phyloP scores from a whole-genome alignment of 192 early-diverging fungal genomes.

The Coemansia sp. region DNA sequence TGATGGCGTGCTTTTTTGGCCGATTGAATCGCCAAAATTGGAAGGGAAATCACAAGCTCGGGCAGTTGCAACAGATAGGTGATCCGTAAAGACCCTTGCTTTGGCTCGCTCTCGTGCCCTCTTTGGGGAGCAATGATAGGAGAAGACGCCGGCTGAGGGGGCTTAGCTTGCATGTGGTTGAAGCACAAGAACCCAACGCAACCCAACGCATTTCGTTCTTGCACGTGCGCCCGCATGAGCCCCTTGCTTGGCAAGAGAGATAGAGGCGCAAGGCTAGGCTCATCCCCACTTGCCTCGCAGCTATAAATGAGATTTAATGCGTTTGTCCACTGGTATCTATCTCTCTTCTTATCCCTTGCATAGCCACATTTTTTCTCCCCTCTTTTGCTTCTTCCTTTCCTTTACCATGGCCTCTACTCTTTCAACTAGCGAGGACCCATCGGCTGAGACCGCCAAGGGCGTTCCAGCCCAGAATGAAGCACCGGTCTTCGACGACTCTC shows the following conservation, averaged over 20 bases:
- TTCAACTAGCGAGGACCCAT: constrained; percentile 4
- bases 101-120: constrained; percentile 1
- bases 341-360: constrained; percentile 14
- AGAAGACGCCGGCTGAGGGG: background rate
- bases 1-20: background rate
- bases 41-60: background rate
- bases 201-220: background rate
- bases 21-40: background rate
- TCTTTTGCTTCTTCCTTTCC: background rate
- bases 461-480: constrained; percentile 20
- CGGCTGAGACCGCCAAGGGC: constrained; percentile 27
- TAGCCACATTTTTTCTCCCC: constrained; percentile 12
- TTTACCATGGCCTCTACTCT: constrained; percentile 15
- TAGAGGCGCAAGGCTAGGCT: background rate
- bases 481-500: constrained; percentile 48
- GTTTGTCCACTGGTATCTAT: background rate
- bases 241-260: background rate
- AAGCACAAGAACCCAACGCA: background rate
- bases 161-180: background rate
- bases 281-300: background rate
- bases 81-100: constrained; percentile 1
- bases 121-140: background rate
- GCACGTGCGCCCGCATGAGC: constrained; percentile 1
- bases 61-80: background rate
- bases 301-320: background rate